phyloP scores from a whole-genome alignment of 2,329 filamentous ascomycete species.

The Tolypocladium album region DNA sequence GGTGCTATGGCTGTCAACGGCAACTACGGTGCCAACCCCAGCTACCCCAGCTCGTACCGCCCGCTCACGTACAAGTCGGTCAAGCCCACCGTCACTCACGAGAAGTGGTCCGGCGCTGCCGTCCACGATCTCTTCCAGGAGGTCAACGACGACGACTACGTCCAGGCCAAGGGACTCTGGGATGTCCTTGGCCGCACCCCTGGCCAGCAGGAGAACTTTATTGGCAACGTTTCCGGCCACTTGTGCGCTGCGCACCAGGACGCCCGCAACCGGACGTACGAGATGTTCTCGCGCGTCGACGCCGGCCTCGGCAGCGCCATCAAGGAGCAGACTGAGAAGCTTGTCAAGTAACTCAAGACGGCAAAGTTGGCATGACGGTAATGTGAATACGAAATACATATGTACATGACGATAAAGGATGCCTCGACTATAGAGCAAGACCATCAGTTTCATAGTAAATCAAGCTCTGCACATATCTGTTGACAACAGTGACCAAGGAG shows the following conservation, averaged over 20 bases:
- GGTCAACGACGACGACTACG: slow-evolving; percentile 37
- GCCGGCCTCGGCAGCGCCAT: slow-evolving; percentile 40
- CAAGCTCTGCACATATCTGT: neutral
- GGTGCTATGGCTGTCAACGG: slow-evolving; percentile 59
- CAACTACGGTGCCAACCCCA: slow-evolving; percentile 50
- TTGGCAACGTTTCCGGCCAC: slow-evolving; percentile 48
- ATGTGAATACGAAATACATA: neutral
- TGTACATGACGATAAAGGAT: neutral
- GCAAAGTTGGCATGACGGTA: neutral
- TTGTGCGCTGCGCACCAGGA: slow-evolving; percentile 40
- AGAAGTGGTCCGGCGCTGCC: slow-evolving; percentile 35
- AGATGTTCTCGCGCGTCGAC: slow-evolving; percentile 50
- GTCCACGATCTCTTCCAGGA: slow-evolving; percentile 32
- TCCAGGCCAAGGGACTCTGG: slow-evolving; percentile 38
- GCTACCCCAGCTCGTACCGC: slow-evolving; percentile 43
- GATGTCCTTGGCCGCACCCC: slow-evolving; percentile 31
- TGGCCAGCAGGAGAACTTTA: slow-evolving; percentile 51
- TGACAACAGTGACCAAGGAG: neutral
- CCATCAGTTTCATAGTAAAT: neutral
- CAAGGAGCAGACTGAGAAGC: slow-evolving; percentile 39
- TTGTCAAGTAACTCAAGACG: slow-evolving; percentile 11
- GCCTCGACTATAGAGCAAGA: neutral
- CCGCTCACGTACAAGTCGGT: slow-evolving; percentile 30
- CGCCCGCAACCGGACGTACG: slow-evolving; percentile 47
- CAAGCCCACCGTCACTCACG: slow-evolving; percentile 29